Evolutionary conservation across 768 basidiomycete species (phyloP).

Genomic region (Fistulinella prunicolor): DNA sequence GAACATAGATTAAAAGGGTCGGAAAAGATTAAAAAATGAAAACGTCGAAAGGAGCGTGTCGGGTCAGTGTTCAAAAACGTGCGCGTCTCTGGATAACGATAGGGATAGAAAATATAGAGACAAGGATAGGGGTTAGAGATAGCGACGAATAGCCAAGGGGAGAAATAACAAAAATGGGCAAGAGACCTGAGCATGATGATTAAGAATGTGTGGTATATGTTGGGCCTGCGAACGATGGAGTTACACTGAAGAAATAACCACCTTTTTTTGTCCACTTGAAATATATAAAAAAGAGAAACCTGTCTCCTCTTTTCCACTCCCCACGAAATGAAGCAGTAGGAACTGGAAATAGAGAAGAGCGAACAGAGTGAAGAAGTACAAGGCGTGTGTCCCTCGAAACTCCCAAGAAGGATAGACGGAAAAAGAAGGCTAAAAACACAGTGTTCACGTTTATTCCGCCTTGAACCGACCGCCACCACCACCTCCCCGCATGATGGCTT

Average conservation of each 20-base stretch:
- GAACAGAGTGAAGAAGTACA: conserved; percentile 5
- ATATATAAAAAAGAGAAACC: conserved; percentile 4
- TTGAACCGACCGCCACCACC: conserved; percentile 57
- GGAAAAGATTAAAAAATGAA: no score
- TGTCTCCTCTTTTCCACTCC: not conserved
- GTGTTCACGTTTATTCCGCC: conserved; percentile 31
- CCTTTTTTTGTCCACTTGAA: conserved; percentile 7
- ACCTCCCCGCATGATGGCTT: conserved; percentile 80
- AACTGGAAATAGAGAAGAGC: not conserved
- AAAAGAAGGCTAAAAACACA: not conserved
- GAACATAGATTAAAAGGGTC: no score
- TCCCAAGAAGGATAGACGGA: not conserved
- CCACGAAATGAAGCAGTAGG: conserved; percentile 14
- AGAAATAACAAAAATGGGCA: not conserved
- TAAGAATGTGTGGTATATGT: conserved; percentile 16
- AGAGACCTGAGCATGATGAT: conserved; percentile 8
- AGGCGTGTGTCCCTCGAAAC: conserved; percentile 8
- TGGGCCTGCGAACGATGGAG: conserved; percentile 9
- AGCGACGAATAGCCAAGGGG: not conserved
- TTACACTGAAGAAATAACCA: conserved; percentile 1
- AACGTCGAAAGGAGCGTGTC: conserved; percentile 11
- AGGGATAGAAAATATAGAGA: conserved; percentile 2
- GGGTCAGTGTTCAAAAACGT: not conserved
- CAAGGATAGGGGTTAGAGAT: not conserved
- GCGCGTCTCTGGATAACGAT: conserved; percentile 2